A percentile compares a stretch with the other conserved stretches of the same genome.
These are phyloP conservation scores for Trichoderma erinaceum DNA, from an alignment of 495 filamentous ascomycete genomes.

Conservation along the genomic window DNA sequence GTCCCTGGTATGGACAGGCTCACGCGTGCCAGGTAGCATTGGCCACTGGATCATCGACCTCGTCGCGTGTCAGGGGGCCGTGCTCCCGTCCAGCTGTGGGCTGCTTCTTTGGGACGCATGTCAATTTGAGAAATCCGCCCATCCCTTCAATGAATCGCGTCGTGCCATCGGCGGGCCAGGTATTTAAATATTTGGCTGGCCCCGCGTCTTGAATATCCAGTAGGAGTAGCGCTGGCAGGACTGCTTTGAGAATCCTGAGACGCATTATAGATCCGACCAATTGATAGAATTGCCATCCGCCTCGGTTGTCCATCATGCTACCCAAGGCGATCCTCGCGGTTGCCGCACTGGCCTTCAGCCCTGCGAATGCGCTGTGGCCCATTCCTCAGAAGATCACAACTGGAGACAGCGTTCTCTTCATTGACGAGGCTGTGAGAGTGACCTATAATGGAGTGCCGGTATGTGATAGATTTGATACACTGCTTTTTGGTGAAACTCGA, in stretches of 20 bases:
- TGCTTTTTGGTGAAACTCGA: not conserved
- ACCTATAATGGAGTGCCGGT: slow-evolving; percentile 51
- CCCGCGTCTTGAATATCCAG: not conserved
- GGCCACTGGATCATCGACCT: not conserved
- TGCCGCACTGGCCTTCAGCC: slow-evolving; percentile 14
- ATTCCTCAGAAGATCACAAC: slow-evolving; percentile 45
- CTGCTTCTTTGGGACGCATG: slow-evolving; percentile 4
- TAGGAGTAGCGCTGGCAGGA: not conserved
- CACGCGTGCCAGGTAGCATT: not conserved
- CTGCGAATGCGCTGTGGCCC: slow-evolving; percentile 51
- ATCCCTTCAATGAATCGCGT: not conserved
- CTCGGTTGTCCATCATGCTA: not conserved
- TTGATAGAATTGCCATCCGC: not conserved
- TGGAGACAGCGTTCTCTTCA: slow-evolving; percentile 50
- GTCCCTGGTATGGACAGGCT: not conserved
- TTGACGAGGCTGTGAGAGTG: slow-evolving; percentile 44
- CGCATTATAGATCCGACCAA: not conserved
- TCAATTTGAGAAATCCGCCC: not conserved
- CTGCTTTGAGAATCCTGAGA: not conserved
- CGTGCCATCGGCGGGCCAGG: not conserved
- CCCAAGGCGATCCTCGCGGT: slow-evolving; percentile 15
- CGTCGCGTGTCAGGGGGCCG: slow-evolving; percentile 6
- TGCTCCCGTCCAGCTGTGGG: not conserved
- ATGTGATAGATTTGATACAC: slow-evolving; percentile 32
- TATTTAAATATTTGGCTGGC: not conserved